phyloP scores from a whole-genome alignment of 768 basidiomycete species.

The Neoboletus magnificus region DNA sequence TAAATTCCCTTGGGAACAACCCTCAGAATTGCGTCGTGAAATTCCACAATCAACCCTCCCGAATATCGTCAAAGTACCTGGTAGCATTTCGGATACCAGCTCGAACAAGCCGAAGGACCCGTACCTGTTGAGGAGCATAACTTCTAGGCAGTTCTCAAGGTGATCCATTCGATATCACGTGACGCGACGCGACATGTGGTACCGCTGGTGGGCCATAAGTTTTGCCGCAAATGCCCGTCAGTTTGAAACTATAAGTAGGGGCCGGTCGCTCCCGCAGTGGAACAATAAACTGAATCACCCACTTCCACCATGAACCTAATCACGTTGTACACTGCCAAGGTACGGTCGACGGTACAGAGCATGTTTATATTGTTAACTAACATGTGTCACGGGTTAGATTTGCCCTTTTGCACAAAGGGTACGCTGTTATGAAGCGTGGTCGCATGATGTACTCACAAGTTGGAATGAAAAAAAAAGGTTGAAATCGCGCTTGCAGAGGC shows the following conservation, averaged over 20 bases:
- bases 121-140: no score
- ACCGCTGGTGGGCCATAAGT: no score
- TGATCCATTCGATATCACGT: no score
- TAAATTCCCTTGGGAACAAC: no score
- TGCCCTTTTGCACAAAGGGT: conserved; percentile 63
- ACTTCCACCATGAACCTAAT: conserved; percentile 24
- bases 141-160: no score
- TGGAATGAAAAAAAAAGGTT: conserved; percentile 37
- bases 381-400: conserved; percentile 31
- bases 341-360: conserved; percentile 12
- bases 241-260: background rate
- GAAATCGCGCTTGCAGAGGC: conserved; percentile 63
- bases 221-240: no score
- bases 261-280: background rate
- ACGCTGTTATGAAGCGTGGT: conserved; percentile 5
- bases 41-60: no score
- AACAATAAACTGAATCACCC: background rate
- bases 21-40: no score
- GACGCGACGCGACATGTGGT: no score
- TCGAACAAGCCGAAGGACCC: background rate
- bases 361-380: background rate
- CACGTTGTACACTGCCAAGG: conserved; percentile 49
- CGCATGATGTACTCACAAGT: background rate
- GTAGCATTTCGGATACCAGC: background rate
- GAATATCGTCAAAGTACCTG: background rate